Percentiles rank a stretch among this genome's conserved stretches.
Conservation (phyloP, 2,329 filamentous ascomycete species). For the Laburnicola sp. region DNA sequence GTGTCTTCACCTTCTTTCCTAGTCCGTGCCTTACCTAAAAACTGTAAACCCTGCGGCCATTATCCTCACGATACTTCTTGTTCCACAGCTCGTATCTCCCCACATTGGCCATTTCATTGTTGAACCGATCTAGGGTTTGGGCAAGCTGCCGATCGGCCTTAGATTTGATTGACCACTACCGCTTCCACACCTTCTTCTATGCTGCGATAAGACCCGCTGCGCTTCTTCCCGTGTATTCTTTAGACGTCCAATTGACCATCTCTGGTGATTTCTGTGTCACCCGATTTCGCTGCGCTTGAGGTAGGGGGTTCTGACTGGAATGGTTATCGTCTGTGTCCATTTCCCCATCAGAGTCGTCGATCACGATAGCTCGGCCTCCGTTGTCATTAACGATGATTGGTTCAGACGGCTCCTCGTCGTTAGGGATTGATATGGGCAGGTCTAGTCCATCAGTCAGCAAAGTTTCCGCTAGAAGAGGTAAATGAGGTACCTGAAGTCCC, state of each 20-base stretch:
- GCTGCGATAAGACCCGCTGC: slow-evolving; percentile 7
- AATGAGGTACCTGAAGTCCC: too few species aligned
- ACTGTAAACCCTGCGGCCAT: slow-evolving; percentile 6
- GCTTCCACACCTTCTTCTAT: slow-evolving; percentile 8
- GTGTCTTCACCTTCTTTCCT: slow-evolving; percentile 5
- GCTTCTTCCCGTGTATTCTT: slow-evolving; percentile 11
- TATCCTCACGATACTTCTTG: slow-evolving; percentile 9
- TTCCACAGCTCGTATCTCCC: slow-evolving; percentile 9
- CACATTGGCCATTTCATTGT: slow-evolving; percentile 4
- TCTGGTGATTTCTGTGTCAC: not conserved
- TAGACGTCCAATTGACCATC: slow-evolving; percentile 13
- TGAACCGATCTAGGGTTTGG: slow-evolving; percentile 5
- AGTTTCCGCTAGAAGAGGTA: too few species aligned
- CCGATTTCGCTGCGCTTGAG: too few species aligned
- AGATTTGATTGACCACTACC: slow-evolving; percentile 1
- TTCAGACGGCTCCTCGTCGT: too few species aligned
- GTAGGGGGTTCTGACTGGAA: too few species aligned
- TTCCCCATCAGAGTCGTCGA: too few species aligned
- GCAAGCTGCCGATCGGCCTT: slow-evolving; percentile 9
- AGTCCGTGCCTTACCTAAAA: slow-evolving; percentile 6
- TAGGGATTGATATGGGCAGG: too few species aligned
- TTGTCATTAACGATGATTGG: too few species aligned
- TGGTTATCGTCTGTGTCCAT: too few species aligned
- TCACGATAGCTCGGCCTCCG: too few species aligned
- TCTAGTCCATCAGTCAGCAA: too few species aligned